Conservation (phyloP, 441 rosid species). For the Croton laevigatus region DNA sequence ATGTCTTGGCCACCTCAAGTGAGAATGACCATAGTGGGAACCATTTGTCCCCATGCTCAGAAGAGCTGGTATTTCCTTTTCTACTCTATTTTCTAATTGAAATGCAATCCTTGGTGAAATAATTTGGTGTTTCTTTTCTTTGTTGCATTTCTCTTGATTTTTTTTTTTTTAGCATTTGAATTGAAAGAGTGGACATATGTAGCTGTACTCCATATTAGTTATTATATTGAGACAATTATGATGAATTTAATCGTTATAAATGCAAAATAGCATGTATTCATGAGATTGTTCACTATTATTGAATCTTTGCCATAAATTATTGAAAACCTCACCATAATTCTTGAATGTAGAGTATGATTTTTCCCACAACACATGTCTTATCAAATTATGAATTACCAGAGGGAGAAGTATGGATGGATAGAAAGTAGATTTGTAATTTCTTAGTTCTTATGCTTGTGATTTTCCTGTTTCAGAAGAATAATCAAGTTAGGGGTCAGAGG, state of each 20-base stretch:
- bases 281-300: background rate
- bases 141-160: background rate
- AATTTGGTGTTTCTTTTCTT: background rate
- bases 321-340: background rate
- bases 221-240: background rate
- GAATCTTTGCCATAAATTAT: background rate
- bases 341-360: background rate
- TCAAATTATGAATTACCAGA: background rate
- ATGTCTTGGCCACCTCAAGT: constrained; percentile 38
- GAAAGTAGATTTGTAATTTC: background rate
- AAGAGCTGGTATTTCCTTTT: constrained; percentile 41
- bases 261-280: background rate
- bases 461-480: constrained; percentile 9
- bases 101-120: background rate
- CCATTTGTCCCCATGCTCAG: constrained; percentile 29
- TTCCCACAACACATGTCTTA: background rate
- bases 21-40: constrained; percentile 31
- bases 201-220: background rate
- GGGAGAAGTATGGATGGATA: background rate
- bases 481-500: background rate
- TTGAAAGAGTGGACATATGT: background rate
- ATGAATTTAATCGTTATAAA: background rate
- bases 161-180: background rate
- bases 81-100: background rate
- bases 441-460: too few relatives aligned